phyloP scores from a whole-genome alignment of 1,139 yeast genomes.

The Spencermartinsiella ligniputridi region DNA sequence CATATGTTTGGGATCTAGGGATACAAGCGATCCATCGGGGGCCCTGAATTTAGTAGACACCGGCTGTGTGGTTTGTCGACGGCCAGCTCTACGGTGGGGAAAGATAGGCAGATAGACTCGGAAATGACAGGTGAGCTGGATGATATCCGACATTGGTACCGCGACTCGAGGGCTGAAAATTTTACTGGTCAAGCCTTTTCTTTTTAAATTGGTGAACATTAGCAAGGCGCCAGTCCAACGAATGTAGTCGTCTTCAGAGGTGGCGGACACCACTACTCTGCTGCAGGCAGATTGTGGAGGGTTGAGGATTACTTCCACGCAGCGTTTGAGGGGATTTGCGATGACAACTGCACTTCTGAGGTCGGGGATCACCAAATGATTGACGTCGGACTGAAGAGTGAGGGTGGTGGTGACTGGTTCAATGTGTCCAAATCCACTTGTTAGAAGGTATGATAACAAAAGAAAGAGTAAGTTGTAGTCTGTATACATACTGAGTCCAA shows the following conservation, averaged over 20 bases:
- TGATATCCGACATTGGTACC: conserved; percentile 13
- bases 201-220: conserved; percentile 24
- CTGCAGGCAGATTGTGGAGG: conserved; percentile 18
- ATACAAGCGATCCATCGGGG: not conserved
- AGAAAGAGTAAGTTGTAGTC: no score
- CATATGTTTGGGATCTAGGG: not conserved
- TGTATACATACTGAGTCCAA: conserved; percentile 17
- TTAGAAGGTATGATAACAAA: not conserved
- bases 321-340: conserved; percentile 19
- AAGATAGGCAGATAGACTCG: conserved; percentile 26
- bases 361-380: conserved; percentile 15
- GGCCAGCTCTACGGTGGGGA: conserved; percentile 4
- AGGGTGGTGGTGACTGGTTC: conserved; percentile 14
- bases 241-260: conserved; percentile 22
- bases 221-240: conserved; percentile 22
- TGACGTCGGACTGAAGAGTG: not conserved
- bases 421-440: conserved; percentile 15
- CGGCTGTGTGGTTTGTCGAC: not conserved
- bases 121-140: conserved; percentile 28
- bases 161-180: conserved; percentile 19
- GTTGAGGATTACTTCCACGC: conserved; percentile 21
- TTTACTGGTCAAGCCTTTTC: conserved; percentile 23
- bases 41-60: not conserved
- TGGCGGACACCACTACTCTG: conserved; percentile 20
- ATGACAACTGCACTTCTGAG: conserved; percentile 20